Conservation (phyloP, 225 moss, liverwort and hornwort species). For the Physcomitrium patens region DNA sequence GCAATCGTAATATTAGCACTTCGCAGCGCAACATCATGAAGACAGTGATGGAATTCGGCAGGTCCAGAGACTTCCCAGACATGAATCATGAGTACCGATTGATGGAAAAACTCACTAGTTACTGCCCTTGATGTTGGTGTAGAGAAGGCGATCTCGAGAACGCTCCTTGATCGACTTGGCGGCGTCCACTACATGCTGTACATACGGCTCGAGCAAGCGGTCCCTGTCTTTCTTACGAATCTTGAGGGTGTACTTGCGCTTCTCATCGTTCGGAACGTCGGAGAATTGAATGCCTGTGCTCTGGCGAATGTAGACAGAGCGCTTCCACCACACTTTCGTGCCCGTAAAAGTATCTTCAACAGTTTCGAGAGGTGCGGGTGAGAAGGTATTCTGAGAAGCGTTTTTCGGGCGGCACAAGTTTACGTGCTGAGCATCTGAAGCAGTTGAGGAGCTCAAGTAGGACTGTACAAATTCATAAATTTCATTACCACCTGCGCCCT, state of each 20-base stretch:
- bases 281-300: conserved; percentile 23
- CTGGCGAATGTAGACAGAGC: conserved; percentile 35
- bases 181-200: conserved; percentile 58
- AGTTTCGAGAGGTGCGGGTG: conserved; percentile 54
- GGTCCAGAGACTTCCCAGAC: too few species aligned
- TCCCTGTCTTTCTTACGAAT: conserved; percentile 66
- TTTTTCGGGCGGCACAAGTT: conserved; percentile 61
- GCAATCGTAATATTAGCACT: neutral
- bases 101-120: conserved; percentile 23
- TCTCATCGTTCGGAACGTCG: conserved; percentile 37
- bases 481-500: conserved; percentile 61
- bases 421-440: conserved; percentile 47
- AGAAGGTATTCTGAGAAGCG: conserved; percentile 64
- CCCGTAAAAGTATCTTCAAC: conserved; percentile 49
- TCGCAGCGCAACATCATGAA: neutral
- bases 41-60: neutral
- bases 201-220: conserved; percentile 56
- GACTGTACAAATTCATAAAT: conserved; percentile 61
- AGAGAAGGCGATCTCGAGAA: conserved; percentile 69
- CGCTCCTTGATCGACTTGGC: conserved; percentile 55
- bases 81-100: neutral
- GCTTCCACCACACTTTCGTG: conserved; percentile 55
- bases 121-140: conserved; percentile 60
- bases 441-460: conserved; percentile 61
- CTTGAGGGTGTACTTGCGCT: conserved; percentile 59